Base-by-base conservation (phyloP, 441 rosid species). In the Jatropha multifida region DNA sequence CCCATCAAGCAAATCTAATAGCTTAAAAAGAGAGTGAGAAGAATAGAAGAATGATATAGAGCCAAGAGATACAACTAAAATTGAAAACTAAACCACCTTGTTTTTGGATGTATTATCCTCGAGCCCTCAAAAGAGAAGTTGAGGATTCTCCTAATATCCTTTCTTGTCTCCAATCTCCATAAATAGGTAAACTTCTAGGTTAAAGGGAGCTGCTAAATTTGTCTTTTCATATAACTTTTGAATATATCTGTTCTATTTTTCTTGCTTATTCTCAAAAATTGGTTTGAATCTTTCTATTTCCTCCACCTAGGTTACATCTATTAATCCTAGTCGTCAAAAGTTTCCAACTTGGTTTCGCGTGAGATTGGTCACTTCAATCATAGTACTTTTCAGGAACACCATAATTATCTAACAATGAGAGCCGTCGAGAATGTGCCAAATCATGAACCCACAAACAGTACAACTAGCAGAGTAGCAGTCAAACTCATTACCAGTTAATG, bases 131-230 rank as follows among this genome's bases (percentile, higher is more conserved):
- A 61, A 18, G 64, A 11, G 3, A 8, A 2, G 59, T 1, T 10
- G 59, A 62, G 51, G 61, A 71, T 71, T 48, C 59, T 78, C 71
- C 72, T 65, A 59, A 40, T 5, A 73, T 42, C 65, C 40, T 55
- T 9, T 55, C 71, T 14, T 77, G 75, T 70, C 76, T 67, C 76
- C 76, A 48, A 37, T 70, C 76, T 67, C 76, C 76, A 48, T 48
- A 38, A 72, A 67, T 49, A 42, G 71, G 42, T 65, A 12, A 73
- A 48, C 23, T 73, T 54, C 74, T 42, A 51, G 65, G 59, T 13
- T 8, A 55, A 32, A 27, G 51, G 13, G 72, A 38, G 65, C 32
- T 46, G 38, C n/a, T 17, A 18, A 65, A 40, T 64, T 70, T 71
- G 76, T 77, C 76, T 20, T 65, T 23, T 46, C 38, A 6, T 58